Conservation (phyloP, 1,139 yeast species). For the Diutina pseudorugosa region DNA sequence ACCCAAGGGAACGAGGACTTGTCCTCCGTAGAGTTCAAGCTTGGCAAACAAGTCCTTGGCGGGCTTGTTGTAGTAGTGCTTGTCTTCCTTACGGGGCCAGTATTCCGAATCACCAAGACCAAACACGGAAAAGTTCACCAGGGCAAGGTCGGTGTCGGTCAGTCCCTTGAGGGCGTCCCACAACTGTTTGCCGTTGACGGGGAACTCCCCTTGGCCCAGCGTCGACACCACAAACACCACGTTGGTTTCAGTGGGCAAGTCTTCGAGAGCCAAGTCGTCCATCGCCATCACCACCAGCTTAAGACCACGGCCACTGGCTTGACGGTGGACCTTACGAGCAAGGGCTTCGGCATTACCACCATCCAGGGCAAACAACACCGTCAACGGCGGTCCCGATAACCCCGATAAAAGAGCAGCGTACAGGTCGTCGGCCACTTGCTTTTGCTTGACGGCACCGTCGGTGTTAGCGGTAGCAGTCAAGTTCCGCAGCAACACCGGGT, state of each 20-base stretch:
- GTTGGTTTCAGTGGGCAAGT: constrained; percentile 69
- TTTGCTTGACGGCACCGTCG: constrained; percentile 40
- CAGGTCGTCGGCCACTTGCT: constrained; percentile 67
- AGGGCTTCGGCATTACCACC: constrained; percentile 87
- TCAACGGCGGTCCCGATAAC: constrained; percentile 84
- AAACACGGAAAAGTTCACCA: constrained; percentile 62
- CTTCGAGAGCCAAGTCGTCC: constrained; percentile 80
- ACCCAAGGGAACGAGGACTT: constrained; percentile 62
- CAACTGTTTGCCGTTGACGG: constrained; percentile 83
- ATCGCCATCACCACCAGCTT: constrained; percentile 67
- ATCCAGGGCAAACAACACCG: constrained; percentile 86
- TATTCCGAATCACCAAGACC: constrained; percentile 91
- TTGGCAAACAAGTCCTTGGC: constrained; percentile 58
- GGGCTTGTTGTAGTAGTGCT: constrained; percentile 91
- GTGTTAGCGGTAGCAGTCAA: constrained; percentile 50
- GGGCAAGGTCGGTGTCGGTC: constrained; percentile 61
- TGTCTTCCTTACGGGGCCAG: constrained; percentile 97
- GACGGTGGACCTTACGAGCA: constrained; percentile 71
- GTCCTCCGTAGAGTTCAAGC: constrained; percentile 60
- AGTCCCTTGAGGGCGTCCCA: constrained; percentile 76
- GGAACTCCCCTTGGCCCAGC: constrained; percentile 97
- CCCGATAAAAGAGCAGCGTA: constrained; percentile 71
- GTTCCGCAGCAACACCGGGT: constrained; percentile 71
- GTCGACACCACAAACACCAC: constrained; percentile 78
- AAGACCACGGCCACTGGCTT: constrained; percentile 80